Evolutionary conservation across 495 filamentous ascomycete species (phyloP).

Genomic region (Rhypophila decipiens): DNA sequence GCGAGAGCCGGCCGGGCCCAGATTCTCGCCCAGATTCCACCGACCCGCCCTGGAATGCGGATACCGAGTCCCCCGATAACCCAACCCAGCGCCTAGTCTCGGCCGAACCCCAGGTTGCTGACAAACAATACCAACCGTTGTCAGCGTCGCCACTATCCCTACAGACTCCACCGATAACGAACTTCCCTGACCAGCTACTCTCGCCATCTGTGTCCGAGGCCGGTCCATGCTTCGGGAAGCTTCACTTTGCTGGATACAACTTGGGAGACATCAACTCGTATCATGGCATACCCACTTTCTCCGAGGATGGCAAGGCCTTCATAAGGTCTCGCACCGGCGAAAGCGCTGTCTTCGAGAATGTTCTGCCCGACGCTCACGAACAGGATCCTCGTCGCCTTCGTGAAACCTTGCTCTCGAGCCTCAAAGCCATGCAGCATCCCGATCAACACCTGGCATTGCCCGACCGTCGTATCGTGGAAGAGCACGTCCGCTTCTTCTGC

Average conservation of each 20-base stretch:
- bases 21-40: too few relatives aligned
- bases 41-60: too few relatives aligned
- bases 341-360: conserved; percentile 27
- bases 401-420: not conserved
- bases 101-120: too few relatives aligned
- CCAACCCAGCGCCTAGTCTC: too few relatives aligned
- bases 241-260: conserved; percentile 45
- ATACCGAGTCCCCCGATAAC: too few relatives aligned
- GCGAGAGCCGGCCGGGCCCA: not conserved
- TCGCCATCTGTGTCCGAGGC: too few relatives aligned
- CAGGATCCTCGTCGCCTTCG: conserved; percentile 1
- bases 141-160: too few relatives aligned
- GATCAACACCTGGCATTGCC: conserved; percentile 9
- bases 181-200: too few relatives aligned
- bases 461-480: conserved; percentile 6
- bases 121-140: too few relatives aligned
- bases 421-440: not conserved
- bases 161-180: too few relatives aligned
- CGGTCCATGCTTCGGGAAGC: conserved; percentile 20
- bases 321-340: conserved; percentile 42
- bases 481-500: conserved; percentile 11
- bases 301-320: conserved; percentile 41
- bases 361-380: conserved; percentile 25
- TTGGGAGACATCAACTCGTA: conserved; percentile 41
- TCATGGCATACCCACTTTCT: conserved; percentile 41